Evolutionary conservation across 768 basidiomycete genomes (phyloP), one percentile per base, ranked within the genome.

Genomic region (Mycena sanguinolenta): DNA sequence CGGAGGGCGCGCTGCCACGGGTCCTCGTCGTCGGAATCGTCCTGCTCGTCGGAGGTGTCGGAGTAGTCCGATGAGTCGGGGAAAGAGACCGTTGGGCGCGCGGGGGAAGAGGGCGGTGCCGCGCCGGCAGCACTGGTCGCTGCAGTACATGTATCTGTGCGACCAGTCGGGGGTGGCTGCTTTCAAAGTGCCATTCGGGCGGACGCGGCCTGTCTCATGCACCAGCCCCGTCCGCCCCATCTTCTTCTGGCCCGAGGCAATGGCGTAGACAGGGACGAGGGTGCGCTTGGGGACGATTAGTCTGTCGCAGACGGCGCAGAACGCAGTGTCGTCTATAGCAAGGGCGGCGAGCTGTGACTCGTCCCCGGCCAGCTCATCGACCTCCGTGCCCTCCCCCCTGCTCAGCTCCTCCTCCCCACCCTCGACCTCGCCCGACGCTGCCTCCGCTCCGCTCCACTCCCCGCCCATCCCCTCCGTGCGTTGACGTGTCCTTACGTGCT

Each of bases 121-220:
- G 46, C 82, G 81, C 49, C 90, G 78, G 69, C 88, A 84, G 77
- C 94, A 95, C 75, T 91, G 87, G 71, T 93, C 92, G 1, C 93
- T 95, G 81, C 94, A 95, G 82, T 95, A 95, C 67, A 95, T 86
- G n/a, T 93, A 93, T 1, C 88, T 89, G n/a, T 92, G 93, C 1
- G 85, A 85, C 78, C 92, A 92, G 82, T 94, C 92, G 82, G 82
- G n/a, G n/a, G 70, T 64, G 70, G 75, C 49, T 71, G 76, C 64
- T 79, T 89, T 90, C 77, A 86, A 79, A 5, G 88, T 82, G 76
- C 87, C 88, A 69, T 88, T 90, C 54, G 84, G 87, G 74, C 88
- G 89, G 21, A 88, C 84, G 54, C 90, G 87, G 63, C 89, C 90
- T 0, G 90, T 92, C 69, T 91, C 91, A 59, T 90, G 88, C 21